phyloP scores from a whole-genome alignment of 2,329 filamentous ascomycete species.

The Aspergillus sp. region DNA sequence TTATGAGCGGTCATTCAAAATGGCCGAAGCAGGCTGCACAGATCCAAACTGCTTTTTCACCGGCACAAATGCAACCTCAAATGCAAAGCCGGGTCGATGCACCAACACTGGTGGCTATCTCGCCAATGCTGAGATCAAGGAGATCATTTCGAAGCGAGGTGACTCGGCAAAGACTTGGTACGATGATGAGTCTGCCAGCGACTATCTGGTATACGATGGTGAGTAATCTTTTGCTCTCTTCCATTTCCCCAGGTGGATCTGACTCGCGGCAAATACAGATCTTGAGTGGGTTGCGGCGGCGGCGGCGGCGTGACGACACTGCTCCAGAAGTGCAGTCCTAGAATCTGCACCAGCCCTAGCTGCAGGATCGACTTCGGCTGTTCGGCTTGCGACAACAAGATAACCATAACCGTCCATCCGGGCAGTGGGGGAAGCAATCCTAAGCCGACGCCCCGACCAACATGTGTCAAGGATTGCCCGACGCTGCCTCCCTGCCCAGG shows the following conservation, averaged over 20 bases:
- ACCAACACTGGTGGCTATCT: conserved; percentile 1
- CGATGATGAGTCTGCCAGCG: not conserved
- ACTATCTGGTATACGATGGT: not conserved
- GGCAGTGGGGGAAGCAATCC: not conserved
- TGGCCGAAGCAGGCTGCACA: not conserved
- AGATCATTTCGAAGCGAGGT: not conserved
- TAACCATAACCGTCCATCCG: not conserved
- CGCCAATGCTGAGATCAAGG: not conserved
- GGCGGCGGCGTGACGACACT: conserved; percentile 1
- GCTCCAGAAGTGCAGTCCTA: conserved; percentile 1
- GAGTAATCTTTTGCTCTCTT: not conserved
- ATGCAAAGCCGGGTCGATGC: not conserved
- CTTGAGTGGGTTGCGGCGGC: conserved; percentile 24
- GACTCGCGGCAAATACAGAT: not conserved
- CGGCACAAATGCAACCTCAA: not conserved
- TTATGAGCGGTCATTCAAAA: not conserved
- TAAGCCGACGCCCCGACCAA: not conserved
- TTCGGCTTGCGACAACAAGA: not conserved
- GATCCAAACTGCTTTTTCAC: conserved; percentile 1
- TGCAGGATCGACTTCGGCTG: not conserved
- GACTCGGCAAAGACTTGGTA: not conserved
- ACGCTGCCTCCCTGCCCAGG: not conserved
- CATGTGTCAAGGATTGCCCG: not conserved
- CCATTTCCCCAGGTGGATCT: not conserved
- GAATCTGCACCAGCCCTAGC: not conserved